Percentiles rank a stretch among this genome's conserved stretches.
Conservation (phyloP, 441 rosid species). For the Flueggea neowawraea region DNA sequence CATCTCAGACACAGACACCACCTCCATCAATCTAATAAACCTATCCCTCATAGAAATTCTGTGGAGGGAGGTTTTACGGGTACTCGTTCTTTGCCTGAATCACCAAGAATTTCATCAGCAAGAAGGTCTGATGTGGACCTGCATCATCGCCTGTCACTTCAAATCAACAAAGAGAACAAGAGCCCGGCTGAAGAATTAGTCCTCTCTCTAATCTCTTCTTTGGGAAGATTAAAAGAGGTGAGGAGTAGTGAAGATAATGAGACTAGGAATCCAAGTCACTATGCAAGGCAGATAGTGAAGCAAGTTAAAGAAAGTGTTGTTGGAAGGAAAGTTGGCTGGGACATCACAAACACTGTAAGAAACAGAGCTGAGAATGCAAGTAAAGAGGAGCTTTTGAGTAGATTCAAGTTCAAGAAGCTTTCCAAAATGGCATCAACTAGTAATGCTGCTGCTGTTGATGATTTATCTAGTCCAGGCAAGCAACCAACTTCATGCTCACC, state of each 20-base stretch:
- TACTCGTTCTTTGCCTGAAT: conserved; percentile 74
- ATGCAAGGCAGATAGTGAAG: conserved; percentile 63
- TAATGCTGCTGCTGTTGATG: conserved; percentile 11
- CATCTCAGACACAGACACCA: background rate
- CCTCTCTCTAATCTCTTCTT: conserved; percentile 34
- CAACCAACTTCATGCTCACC: conserved; percentile 46
- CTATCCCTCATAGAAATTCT: conserved; percentile 23
- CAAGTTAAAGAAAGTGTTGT: conserved; percentile 66
- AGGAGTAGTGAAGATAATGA: conserved; percentile 39
- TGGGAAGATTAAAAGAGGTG: conserved; percentile 35
- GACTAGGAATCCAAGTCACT: conserved; percentile 44
- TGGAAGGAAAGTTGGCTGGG: conserved; percentile 50
- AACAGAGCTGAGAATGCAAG: conserved; percentile 32
- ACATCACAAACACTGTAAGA: conserved; percentile 64
- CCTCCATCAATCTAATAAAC: conserved; percentile 4
- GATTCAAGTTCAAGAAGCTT: conserved; percentile 35
- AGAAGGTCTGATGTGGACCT: conserved; percentile 74
- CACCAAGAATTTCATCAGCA: conserved; percentile 69
- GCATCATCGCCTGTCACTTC: conserved; percentile 79
- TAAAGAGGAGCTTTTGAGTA: conserved; percentile 28
- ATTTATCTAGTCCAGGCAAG: conserved; percentile 32
- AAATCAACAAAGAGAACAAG: conserved; percentile 64
- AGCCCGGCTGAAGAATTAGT: conserved; percentile 35
- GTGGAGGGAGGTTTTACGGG: conserved; percentile 36
- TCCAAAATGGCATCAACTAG: conserved; percentile 9